phyloP scores from a whole-genome alignment of 345 rosid genomes.

The Noccaea bulbosa region DNA sequence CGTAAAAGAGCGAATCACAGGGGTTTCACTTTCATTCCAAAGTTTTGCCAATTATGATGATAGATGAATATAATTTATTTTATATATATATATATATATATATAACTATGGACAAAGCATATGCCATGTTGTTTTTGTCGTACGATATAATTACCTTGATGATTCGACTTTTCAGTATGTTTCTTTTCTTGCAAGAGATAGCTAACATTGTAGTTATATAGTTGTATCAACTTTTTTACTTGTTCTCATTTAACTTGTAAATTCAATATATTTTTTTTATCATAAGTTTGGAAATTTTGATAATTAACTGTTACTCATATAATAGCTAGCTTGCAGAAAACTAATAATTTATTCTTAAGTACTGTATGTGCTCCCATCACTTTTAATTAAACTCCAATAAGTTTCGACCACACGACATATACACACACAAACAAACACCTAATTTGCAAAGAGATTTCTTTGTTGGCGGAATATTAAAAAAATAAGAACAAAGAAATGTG shows the following conservation, averaged over 20 bases:
- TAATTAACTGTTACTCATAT: no score
- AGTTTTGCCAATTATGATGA: background rate
- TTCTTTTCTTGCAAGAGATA: no score
- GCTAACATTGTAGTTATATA: no score
- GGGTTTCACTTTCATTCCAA: conserved; percentile 22
- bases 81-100: background rate
- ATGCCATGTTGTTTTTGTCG: conserved; percentile 30
- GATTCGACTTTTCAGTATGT: background rate
- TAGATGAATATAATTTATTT: background rate
- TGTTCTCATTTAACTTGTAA: no score
- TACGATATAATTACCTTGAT: background rate
- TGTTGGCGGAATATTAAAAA: background rate
- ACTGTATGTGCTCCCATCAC: background rate
- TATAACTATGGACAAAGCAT: conserved; percentile 26
- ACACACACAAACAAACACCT: conserved; percentile 4
- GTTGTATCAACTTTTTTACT: no score
- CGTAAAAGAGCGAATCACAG: conserved; percentile 13
- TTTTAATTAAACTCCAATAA: conserved; percentile 13
- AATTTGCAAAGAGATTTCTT: conserved; percentile 26
- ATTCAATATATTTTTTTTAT: no score
- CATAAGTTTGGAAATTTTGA: no score
- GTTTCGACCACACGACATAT: conserved; percentile 13
- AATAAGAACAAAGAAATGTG: conserved; percentile 31
- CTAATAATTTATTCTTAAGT: background rate
- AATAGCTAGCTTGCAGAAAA: no score